These are phyloP conservation scores for Chlamydomonas incerta DNA, from an alignment of 139 green algal species.

Conservation along the genomic window DNA sequence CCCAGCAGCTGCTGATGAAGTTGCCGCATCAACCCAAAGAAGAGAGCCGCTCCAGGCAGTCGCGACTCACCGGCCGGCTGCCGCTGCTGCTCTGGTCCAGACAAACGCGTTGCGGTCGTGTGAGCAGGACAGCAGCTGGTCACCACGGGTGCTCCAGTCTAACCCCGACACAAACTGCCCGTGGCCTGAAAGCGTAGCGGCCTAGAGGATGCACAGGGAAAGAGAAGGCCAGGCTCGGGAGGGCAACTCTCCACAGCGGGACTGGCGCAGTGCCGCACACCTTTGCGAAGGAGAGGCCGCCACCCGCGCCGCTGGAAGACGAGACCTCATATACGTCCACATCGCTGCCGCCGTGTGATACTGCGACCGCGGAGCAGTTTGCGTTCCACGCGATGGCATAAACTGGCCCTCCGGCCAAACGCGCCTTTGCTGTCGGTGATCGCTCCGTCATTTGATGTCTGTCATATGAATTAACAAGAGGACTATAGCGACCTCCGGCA, in stretches of 20 bases:
- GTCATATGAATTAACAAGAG: too few relatives aligned
- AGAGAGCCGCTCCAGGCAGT: too few relatives aligned
- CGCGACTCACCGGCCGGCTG: neutral
- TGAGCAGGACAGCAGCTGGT: slow-evolving; percentile 23
- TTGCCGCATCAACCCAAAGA: too few relatives aligned
- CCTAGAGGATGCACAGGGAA: neutral
- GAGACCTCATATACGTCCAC: slow-evolving; percentile 4
- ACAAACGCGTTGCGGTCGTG: slow-evolving; percentile 39
- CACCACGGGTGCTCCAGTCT: slow-evolving; percentile 3
- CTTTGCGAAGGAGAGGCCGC: neutral
- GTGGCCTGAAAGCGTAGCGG: slow-evolving; percentile 1
- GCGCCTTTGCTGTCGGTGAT: too few relatives aligned
- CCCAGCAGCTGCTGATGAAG: neutral
- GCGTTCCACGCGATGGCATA: slow-evolving; percentile 25
- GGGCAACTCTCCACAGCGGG: too few relatives aligned
- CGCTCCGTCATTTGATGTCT: too few relatives aligned
- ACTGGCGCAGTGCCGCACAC: neutral
- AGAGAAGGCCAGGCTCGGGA: neutral
- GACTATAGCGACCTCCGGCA: too few relatives aligned
- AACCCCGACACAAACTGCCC: slow-evolving; percentile 21
- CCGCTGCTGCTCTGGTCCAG: neutral
- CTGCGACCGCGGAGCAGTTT: neutral
- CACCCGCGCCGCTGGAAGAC: neutral
- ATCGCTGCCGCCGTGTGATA: slow-evolving; percentile 24
- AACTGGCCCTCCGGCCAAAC: neutral